Evolutionary conservation across 2,329 filamentous ascomycete genomes (phyloP).

Genomic region (Chlorencoelia australis): DNA sequence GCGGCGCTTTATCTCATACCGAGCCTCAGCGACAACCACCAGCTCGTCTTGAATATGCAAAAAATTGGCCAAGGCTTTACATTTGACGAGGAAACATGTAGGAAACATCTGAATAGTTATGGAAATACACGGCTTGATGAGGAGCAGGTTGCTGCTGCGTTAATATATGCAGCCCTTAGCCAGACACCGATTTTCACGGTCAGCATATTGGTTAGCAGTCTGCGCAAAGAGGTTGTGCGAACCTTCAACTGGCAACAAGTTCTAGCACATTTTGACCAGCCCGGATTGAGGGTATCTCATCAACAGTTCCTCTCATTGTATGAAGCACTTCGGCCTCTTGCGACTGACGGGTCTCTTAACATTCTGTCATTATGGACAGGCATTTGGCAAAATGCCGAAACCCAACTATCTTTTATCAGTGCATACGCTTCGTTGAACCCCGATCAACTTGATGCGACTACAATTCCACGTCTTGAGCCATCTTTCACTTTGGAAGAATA

Average conservation of each 20-base stretch:
- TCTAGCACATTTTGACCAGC: constrained; percentile 70
- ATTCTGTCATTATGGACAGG: constrained; percentile 88
- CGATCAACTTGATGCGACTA: constrained; percentile 70
- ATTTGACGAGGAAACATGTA: constrained; percentile 58
- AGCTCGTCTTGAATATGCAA: constrained; percentile 59
- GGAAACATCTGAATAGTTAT: constrained; percentile 42
- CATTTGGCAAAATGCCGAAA: constrained; percentile 72
- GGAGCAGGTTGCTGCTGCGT: constrained; percentile 69
- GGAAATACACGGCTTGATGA: constrained; percentile 58
- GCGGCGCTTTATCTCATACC: constrained; percentile 60
- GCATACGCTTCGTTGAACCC: constrained; percentile 71
- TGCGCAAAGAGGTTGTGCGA: constrained; percentile 51
- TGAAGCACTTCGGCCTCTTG: constrained; percentile 64
- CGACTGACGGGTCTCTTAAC: constrained; percentile 58
- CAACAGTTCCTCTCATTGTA: constrained; percentile 76
- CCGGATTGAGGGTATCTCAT: constrained; percentile 63
- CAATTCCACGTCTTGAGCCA: constrained; percentile 70
- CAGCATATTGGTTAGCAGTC: constrained; percentile 46
- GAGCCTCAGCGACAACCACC: constrained; percentile 49
- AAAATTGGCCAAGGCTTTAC: constrained; percentile 67
- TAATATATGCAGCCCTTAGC: constrained; percentile 57
- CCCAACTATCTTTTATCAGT: constrained; percentile 87
- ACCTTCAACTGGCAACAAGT: constrained; percentile 63
- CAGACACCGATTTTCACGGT: constrained; percentile 44
- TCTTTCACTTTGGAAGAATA: constrained; percentile 64